Evolutionary conservation across 2,329 filamentous ascomycete species (phyloP), one percentile per base, ranked within the genome.

Genomic region (Fusarium pseudonygamai): DNA sequence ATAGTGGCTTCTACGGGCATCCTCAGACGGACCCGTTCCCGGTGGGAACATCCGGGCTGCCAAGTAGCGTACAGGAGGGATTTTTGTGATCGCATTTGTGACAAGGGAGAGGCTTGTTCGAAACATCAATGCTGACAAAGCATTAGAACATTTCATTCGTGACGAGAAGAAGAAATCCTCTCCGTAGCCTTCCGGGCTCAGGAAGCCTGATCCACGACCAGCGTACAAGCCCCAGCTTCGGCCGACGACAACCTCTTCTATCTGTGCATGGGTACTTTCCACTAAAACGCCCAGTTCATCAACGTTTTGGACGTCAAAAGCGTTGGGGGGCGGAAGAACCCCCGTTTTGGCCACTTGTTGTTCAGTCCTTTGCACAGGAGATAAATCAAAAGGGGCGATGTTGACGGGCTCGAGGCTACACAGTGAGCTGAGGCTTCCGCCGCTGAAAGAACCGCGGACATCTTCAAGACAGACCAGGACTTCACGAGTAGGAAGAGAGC

Each of bases 351-450:
- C 26, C 20, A 45, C 49, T n/a, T 65, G 22, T 28, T 30, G 15
- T 6, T 50, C 15, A 9, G 49, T 65, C 34, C 64, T 65, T 30
- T 26, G 36, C 11, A 59, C 15, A n/a, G 50, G 50, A 12, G 64
- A 67, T 12, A 65, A 20, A 13, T 43, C 36, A 37, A 67, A 65
- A 14, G 64, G 43, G 32, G 43, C 64, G 24, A 50, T 18, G 3
- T 37, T 43, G 28, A 43, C 20, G 18, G 60, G 60, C 20, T 65
- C 55, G 16, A 71, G 62, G 32, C 59, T 63, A 24, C 72, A 73
- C 24, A 75, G n/a, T 13, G 69, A 73, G 37, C 52, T 73, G 47
- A 75, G 71, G 49, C 72, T 75, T 2, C 73, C 73, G 18, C 73
- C 72, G 22, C 72, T 73, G 30, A 75, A 73, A 6, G 65, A 70